Percentiles rank a stretch among this genome's conserved stretches.
phyloP scores from a whole-genome alignment of 305 asterid genomes.

The Fraxinus sp. region DNA sequence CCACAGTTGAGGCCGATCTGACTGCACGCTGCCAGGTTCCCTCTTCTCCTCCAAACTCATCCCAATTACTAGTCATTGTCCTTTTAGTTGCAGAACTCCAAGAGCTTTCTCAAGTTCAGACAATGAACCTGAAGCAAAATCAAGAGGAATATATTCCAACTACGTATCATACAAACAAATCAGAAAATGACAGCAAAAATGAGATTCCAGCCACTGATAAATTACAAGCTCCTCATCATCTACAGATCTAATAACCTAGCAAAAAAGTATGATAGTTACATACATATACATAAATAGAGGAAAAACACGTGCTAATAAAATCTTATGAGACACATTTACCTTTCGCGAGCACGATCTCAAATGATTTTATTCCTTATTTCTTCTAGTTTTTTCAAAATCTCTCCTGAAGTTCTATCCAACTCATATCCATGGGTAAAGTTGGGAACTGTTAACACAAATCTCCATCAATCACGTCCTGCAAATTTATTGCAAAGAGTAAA shows the following conservation, averaged over 20 bases:
- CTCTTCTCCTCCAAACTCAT: neutral
- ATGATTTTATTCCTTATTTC: conserved; percentile 85
- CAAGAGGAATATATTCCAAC: neutral
- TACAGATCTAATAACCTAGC: too few relatives aligned
- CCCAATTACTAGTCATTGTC: neutral
- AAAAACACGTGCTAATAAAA: too few relatives aligned
- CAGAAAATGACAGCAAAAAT: neutral
- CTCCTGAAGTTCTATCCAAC: conserved; percentile 89
- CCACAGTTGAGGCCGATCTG: neutral
- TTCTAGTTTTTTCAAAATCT: conserved; percentile 88
- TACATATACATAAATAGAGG: too few relatives aligned
- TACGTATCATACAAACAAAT: too few relatives aligned
- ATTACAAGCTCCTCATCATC: too few relatives aligned
- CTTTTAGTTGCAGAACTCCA: neutral
- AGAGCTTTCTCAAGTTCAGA: neutral
- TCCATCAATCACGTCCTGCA: conserved; percentile 92
- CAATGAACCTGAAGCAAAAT: neutral
- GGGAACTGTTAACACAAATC: conserved; percentile 93
- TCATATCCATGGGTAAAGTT: conserved; percentile 85
- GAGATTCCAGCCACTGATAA: neutral
- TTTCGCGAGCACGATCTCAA: conserved; percentile 32
- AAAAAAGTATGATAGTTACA: too few relatives aligned
- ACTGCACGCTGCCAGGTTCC: neutral
- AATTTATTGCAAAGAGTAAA: conserved; percentile 11
- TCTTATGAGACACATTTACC: neutral